Base-by-base conservation (phyloP, 2,329 filamentous ascomycete genomes). In the Cladophialophora immunda region DNA sequence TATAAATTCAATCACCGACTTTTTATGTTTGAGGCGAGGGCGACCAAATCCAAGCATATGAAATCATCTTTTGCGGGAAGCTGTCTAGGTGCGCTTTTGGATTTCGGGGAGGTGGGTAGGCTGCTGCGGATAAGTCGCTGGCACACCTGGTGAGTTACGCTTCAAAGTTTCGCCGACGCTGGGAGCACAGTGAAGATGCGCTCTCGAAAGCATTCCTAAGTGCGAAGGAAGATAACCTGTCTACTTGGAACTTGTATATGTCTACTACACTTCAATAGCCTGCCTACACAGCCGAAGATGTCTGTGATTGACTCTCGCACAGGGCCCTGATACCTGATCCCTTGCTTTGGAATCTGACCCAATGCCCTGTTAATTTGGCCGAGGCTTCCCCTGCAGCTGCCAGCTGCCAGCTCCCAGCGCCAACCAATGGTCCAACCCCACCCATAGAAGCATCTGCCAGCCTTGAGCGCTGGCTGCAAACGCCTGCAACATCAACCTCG, bases 1-100 rank as follows among this genome's bases (percentile, higher is more conserved):
- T 72, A 90, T 82, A 73, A 90, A 82, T 74, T 90, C 87, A 76
- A 88, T 81, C 70, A 90, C 80, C 41, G 62, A 68, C 30, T 70
- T 70, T 65, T 60, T 62, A 41, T 67, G 61, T 58, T 60, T 62
- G 55, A 62, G 58, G 57, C 66, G 70, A 53, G 71, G 69, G 45
- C 71, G 69, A 61, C 62, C 66, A 65, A 70, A 65, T 60, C 68
- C 68, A 68, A 70, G 68, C 68, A 70, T 70, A 66, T 66, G 67
- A 68, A 68, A 66, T 68, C 67, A 68, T 68, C 60, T 17, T 56
- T 25, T 58, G 45, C 55, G 32, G 59, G 52, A 59, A 54, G 36
- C 30, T 60, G 54, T 60, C 19, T 60, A 45, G 54, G 58, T 53
- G 38, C 36, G 34, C 29, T 52, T 60, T 38, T 30, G 27, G 34